Evolutionary conservation across 2,329 filamentous ascomycete genomes (phyloP).

Genomic region (Neophaeococcomyces mojaviensis): DNA sequence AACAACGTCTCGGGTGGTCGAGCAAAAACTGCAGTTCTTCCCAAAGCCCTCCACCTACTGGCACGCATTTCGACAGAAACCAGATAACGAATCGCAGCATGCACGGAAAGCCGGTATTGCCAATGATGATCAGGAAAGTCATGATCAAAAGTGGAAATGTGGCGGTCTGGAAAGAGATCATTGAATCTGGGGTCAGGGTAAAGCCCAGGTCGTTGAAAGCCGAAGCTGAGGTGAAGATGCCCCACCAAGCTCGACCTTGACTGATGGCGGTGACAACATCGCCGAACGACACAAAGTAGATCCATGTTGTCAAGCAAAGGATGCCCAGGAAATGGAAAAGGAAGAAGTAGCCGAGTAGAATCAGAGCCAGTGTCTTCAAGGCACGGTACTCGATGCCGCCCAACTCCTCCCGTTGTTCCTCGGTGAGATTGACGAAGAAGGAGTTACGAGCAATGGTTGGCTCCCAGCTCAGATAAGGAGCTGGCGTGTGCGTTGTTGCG

Average conservation of each 20-base stretch:
- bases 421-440: constrained; percentile 76
- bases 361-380: constrained; percentile 72
- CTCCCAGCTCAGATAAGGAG: constrained; percentile 90
- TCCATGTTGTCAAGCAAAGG: constrained; percentile 71
- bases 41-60: constrained; percentile 63
- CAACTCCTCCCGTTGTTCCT: constrained; percentile 88
- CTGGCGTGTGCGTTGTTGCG: constrained; percentile 48
- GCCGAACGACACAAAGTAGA: constrained; percentile 58
- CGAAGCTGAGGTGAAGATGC: constrained; percentile 77
- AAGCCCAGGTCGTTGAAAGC: constrained; percentile 94
- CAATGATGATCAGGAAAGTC: constrained; percentile 33
- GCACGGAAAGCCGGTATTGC: constrained; percentile 46
- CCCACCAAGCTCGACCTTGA: constrained; percentile 75
- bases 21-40: constrained; percentile 87
- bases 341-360: constrained; percentile 73
- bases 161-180: constrained; percentile 51
- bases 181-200: constrained; percentile 85
- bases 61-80: constrained; percentile 61
- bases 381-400: constrained; percentile 95
- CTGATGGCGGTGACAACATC: constrained; percentile 54
- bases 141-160: constrained; percentile 33
- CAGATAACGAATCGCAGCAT: constrained; percentile 87
- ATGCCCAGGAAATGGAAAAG: constrained; percentile 74
- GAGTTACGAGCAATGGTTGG: constrained; percentile 91
- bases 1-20: constrained; percentile 91